Evolutionary conservation across 2,329 filamentous ascomycete genomes (phyloP), one percentile per base, ranked within the genome.

Genomic region (Tympanopsis confertula): DNA sequence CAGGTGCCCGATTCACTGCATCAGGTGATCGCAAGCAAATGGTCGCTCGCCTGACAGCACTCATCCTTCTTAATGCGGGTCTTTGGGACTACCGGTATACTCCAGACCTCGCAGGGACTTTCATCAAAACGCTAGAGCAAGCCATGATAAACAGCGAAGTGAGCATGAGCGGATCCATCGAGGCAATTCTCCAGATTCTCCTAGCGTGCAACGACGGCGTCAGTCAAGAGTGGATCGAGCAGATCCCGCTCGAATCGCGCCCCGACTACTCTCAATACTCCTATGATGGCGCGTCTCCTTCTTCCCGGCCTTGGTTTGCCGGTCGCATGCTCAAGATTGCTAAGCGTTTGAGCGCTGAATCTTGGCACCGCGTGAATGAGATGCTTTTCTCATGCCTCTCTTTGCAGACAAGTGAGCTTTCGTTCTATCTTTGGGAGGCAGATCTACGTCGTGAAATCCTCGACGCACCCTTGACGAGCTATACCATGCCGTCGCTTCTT

Each of bases 1-100:
- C 52, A 2, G 51, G 47, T 2, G 41, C 48, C 17, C 53, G 55
- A 13, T 57, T 55, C 37, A 55, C 55, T 1, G 44, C 53, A 13
- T 52, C 53, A 4, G 56, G 53, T 15, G 47, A 57, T 35, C 52
- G 56, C n/a, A 60, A 59, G 41, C 57, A 61, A 41, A 55, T 57
- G 36, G 50, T 60, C 32, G 47, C 57, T 15, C 53, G 56, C 15
- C 39, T 61, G 2, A 54, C 52, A 10, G 46, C 52, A 1, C 37
- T 61, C 20, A 53, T 61, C 36, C 58, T 54, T 38, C 44, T 61
- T 36, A 61, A 61, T 40, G 51, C 52, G 4, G 57, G 52, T 4
- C 46, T 61, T 10, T 62, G 57, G 58, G 56, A 62, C 43, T 59
- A 61, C 37, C 51, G 59, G 13, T 48, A 51, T 26, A 50, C 53